A percentile compares a stretch with the other conserved stretches of the same genome.
Conservation (phyloP, 768 basidiomycete species). For the Peribolospora baueri region DNA sequence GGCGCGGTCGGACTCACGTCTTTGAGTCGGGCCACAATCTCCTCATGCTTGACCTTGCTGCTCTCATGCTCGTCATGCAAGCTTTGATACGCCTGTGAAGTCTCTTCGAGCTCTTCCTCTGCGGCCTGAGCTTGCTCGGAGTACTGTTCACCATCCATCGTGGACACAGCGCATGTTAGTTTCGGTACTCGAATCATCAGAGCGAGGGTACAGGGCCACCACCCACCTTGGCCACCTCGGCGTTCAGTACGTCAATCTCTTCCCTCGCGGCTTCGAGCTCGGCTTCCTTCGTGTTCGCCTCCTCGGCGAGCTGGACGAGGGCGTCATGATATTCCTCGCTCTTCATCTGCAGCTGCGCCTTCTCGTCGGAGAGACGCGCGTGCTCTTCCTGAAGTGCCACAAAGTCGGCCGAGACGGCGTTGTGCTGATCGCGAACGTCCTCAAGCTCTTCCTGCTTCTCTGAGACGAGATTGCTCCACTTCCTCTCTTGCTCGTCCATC, state of each 20-base stretch:
- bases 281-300: conserved; percentile 52
- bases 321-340: conserved; percentile 12
- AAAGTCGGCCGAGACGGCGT: conserved; percentile 24
- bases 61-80: conserved; percentile 28
- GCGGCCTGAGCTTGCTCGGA: conserved; percentile 53
- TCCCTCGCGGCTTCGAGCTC: conserved; percentile 48
- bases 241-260: conserved; percentile 45
- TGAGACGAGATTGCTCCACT: conserved; percentile 28
- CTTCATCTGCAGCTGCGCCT: conserved; percentile 1
- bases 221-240: conserved; percentile 6
- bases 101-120: conserved; percentile 58
- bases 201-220: no score
- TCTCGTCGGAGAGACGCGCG: not conserved
- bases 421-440: conserved; percentile 51
- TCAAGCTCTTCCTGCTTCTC: conserved; percentile 73
- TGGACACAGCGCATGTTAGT: no score
- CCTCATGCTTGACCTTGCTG: conserved; percentile 37
- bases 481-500: not conserved
- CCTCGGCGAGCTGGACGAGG: conserved; percentile 49
- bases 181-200: no score
- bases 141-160: conserved; percentile 12
- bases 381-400: not conserved
- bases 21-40: conserved; percentile 52
- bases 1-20: conserved; percentile 30
- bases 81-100: conserved; percentile 30